Conservation (phyloP, 106 monocot genomes). For the Hemerocallis citrina region DNA sequence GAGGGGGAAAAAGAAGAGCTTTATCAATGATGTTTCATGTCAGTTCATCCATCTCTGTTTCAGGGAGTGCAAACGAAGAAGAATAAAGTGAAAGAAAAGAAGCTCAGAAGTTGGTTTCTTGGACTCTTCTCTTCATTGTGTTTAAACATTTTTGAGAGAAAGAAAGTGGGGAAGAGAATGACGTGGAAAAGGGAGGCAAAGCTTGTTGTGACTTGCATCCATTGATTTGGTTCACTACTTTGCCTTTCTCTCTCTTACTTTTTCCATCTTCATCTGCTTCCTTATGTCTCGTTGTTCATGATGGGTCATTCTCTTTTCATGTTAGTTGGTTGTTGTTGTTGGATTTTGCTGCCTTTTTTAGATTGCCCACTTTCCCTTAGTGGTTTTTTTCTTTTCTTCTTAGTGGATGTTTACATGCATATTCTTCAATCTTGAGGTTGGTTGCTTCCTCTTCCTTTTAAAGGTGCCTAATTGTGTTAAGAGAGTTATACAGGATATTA, state of each 20-base stretch:
- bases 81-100: not conserved
- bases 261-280: no score
- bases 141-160: no score
- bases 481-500: no score
- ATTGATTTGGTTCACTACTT: no score
- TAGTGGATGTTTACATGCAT: not conserved
- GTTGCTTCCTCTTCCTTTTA: not conserved
- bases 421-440: not conserved
- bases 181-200: no score
- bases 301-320: constrained; percentile 8
- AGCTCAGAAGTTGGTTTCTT: constrained; percentile 6
- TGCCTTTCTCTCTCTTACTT: not conserved
- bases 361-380: not conserved
- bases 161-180: no score
- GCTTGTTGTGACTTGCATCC: no score
- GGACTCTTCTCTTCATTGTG: not conserved
- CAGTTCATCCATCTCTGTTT: not conserved
- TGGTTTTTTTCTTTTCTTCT: not conserved
- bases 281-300: not conserved
- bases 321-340: constrained; percentile 5
- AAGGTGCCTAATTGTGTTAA: no score
- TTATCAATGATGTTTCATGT: constrained; percentile 2
- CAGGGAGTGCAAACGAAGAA: not conserved
- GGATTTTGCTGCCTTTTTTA: constrained; percentile 1
- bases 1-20: not conserved